These are phyloP conservation scores for Nannochloris sp. DNA, from an alignment of 139 green algal species.

Conservation along the genomic window DNA sequence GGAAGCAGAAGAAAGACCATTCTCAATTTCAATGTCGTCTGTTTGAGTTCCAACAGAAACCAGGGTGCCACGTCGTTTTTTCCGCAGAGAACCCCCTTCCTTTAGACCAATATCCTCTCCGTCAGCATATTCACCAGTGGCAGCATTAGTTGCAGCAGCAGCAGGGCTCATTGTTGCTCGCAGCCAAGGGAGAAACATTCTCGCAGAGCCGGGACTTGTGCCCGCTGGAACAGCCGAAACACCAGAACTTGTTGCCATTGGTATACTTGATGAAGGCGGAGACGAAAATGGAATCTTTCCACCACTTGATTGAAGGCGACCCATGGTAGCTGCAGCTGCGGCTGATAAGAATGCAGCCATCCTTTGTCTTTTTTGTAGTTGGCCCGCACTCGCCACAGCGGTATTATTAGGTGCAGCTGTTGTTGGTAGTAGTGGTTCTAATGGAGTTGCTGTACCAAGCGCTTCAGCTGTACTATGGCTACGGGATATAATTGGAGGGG, in stretches of 20 bases:
- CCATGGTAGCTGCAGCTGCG: background rate
- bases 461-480: too few relatives aligned
- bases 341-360: slow-evolving; percentile 9
- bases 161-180: background rate
- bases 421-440: background rate
- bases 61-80: background rate
- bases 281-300: too few relatives aligned
- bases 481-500: too few relatives aligned
- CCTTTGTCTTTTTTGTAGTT: slow-evolving; percentile 10
- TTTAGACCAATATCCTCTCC: background rate
- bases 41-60: slow-evolving; percentile 4
- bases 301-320: background rate
- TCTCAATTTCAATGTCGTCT: slow-evolving; percentile 5
- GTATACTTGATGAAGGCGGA: too few relatives aligned
- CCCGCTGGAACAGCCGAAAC: too few relatives aligned
- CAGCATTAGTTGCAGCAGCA: background rate
- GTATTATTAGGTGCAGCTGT: background rate
- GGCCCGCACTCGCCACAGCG: background rate
- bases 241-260: too few relatives aligned
- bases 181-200: background rate
- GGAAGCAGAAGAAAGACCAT: too few relatives aligned
- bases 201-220: too few relatives aligned
- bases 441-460: background rate
- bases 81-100: background rate
- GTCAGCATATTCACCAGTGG: background rate